Evolutionary conservation across 1,284 basidiomycete genomes (phyloP), one percentile per base, ranked within the genome.

Genomic region (Earliella scabrosa): DNA sequence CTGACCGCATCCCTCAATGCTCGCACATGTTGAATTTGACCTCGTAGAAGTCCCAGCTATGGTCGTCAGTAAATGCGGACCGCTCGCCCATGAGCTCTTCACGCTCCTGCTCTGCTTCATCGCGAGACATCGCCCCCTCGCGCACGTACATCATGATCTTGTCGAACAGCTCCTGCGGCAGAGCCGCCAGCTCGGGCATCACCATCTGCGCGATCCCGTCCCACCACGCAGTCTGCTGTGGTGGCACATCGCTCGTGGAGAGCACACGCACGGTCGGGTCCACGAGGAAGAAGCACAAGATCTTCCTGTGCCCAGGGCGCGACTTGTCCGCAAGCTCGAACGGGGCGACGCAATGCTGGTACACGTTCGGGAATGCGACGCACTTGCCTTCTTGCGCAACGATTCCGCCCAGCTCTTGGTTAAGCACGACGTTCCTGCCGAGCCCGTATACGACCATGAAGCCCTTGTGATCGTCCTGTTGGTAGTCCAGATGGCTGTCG

Each of bases 231-330:
- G n/a, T 36, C 41, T 53, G 51, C 44, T 50, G 56, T 20, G 51
- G 47, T 7, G 56, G 51, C 4, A 50, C 32, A 35, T 38, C 39
- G 20, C 24, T 36, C 46, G 56, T 58, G 36, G 56, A 58, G 3
- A 32, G 24, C 9, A 53, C 47, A 21, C 26, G 21, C 20, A 18
- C 23, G 23, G 14, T 24, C 9, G 71, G 70, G 54, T 71, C 66
- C 44, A 68, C 63, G 26, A 72, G 53, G 62, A 71, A 73, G 49
- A 70, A 64, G 39, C 60, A 64, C 29, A 71, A 48, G 41, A 72
- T 68, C 55, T 69, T 71, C 39, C 68, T 62, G 35, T 65, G 58
- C 4, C 70, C 68, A 1, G 68, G 62, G 38, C 60, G 61, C 21
- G 66, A 43, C 4, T 40, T 46, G 52, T 72, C 70, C 27, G 36